These are phyloP conservation scores for Exophiala sideris DNA, from an alignment of 2,329 filamentous ascomycete genomes.

Conservation along the genomic window DNA sequence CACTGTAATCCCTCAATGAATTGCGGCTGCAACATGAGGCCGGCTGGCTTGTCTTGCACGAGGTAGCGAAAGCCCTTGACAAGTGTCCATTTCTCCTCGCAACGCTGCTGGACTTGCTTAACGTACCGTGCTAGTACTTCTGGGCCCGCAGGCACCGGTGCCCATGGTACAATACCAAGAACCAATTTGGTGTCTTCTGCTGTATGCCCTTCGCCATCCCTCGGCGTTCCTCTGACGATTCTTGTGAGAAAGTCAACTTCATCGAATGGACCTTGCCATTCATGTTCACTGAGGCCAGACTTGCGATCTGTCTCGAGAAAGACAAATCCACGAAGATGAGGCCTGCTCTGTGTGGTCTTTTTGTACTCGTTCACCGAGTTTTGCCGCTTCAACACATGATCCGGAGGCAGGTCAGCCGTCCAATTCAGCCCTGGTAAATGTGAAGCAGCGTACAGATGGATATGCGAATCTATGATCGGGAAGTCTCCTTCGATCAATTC, in stretches of 20 bases:
- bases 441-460: slow-evolving; percentile 76
- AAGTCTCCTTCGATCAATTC: background rate
- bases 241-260: slow-evolving; percentile 69
- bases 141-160: slow-evolving; percentile 68
- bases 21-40: slow-evolving; percentile 59
- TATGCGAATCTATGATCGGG: slow-evolving; percentile 78
- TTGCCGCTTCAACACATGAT: slow-evolving; percentile 59
- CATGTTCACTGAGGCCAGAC: slow-evolving; percentile 53
- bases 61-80: slow-evolving; percentile 80
- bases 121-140: slow-evolving; percentile 65
- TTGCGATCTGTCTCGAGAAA: slow-evolving; percentile 80
- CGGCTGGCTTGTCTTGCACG: slow-evolving; percentile 69
- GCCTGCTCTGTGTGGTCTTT: slow-evolving; percentile 36
- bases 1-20: slow-evolving; percentile 67
- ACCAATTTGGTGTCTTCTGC: slow-evolving; percentile 54
- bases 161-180: slow-evolving; percentile 76
- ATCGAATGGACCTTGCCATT: slow-evolving; percentile 66
- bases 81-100: slow-evolving; percentile 56
- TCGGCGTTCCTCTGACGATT: slow-evolving; percentile 60
- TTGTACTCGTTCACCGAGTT: slow-evolving; percentile 65
- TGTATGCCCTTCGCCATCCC: slow-evolving; percentile 57
- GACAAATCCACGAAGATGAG: slow-evolving; percentile 65
- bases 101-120: slow-evolving; percentile 52
- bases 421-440: slow-evolving; percentile 68
- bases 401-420: slow-evolving; percentile 51